These are phyloP conservation scores for Cladosporium sp. DNA, from an alignment of 2,329 filamentous ascomycete genomes.

Conservation along the genomic window DNA sequence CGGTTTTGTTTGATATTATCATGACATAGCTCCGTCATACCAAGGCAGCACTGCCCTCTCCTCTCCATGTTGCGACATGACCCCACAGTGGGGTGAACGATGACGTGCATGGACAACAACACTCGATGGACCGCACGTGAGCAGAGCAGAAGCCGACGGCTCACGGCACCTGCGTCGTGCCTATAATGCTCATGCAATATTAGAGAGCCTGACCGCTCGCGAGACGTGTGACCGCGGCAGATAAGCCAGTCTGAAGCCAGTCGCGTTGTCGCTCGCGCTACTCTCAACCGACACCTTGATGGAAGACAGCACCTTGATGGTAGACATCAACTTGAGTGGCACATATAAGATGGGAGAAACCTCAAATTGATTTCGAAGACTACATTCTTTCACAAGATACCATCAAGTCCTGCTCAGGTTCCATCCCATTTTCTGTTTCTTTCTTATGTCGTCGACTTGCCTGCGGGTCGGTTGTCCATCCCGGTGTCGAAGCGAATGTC, in stretches of 20 bases:
- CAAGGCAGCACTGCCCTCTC: slow-evolving; percentile 3
- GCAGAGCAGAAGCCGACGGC: background rate
- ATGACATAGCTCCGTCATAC: background rate
- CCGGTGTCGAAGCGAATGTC: slow-evolving; percentile 9
- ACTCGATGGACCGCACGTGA: background rate
- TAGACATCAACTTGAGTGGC: background rate
- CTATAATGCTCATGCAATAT: slow-evolving; percentile 8
- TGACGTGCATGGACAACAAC: background rate
- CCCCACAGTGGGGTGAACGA: background rate
- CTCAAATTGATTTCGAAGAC: background rate
- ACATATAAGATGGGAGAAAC: slow-evolving; percentile 7
- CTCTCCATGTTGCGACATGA: background rate
- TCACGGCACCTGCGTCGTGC: background rate
- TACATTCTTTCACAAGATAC: background rate
- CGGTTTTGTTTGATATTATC: background rate
- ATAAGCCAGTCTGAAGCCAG: background rate
- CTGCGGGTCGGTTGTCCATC: slow-evolving; percentile 1
- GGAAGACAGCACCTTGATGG: slow-evolving; percentile 5
- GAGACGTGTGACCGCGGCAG: background rate
- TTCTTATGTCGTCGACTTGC: background rate
- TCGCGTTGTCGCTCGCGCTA: background rate
- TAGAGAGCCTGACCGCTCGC: background rate
- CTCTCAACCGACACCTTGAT: slow-evolving; percentile 10
- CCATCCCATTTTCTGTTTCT: background rate
- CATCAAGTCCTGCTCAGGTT: background rate